phyloP scores from a whole-genome alignment of 2,329 filamentous ascomycete species.

The Hypoxylon sp. region DNA sequence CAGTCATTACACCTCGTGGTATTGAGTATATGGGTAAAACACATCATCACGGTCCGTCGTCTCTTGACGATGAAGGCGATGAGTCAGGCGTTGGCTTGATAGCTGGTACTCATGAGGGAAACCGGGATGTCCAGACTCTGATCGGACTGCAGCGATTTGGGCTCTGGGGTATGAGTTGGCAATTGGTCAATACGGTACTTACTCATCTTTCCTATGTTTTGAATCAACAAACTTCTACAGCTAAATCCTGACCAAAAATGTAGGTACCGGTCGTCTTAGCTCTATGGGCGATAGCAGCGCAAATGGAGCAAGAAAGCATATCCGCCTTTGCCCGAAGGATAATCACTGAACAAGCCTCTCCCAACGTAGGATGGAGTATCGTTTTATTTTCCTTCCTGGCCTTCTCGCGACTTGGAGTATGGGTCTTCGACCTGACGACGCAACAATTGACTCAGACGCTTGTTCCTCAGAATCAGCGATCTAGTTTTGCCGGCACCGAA shows the following conservation, averaged over 20 bases:
- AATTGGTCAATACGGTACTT: constrained; percentile 59
- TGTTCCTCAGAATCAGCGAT: constrained; percentile 53
- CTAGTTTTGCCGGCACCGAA: constrained; percentile 61
- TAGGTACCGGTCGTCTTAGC: constrained; percentile 57
- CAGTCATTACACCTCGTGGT: constrained; percentile 65
- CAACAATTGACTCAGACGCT: constrained; percentile 62
- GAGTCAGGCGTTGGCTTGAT: constrained; percentile 44
- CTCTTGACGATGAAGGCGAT: constrained; percentile 47
- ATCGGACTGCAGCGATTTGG: constrained; percentile 58
- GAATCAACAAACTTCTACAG: neutral
- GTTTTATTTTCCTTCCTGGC: constrained; percentile 60
- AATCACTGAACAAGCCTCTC: constrained; percentile 29
- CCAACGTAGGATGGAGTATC: constrained; percentile 51
- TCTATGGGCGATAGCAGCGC: constrained; percentile 53
- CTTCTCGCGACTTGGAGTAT: constrained; percentile 61
- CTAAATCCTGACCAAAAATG: constrained; percentile 13
- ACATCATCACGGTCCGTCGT: constrained; percentile 34
- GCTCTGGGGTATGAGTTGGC: constrained; percentile 61
- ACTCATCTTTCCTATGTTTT: neutral
- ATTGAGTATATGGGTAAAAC: constrained; percentile 59
- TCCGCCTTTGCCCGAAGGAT: constrained; percentile 28
- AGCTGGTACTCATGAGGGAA: constrained; percentile 28
- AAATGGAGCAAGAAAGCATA: constrained; percentile 32
- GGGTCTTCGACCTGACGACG: constrained; percentile 62
- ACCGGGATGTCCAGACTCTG: constrained; percentile 46